Evolutionary conservation across 805 yeast species (phyloP), one percentile per base, ranked within the genome.

Genomic region (Metschnikowia amazonensis): DNA sequence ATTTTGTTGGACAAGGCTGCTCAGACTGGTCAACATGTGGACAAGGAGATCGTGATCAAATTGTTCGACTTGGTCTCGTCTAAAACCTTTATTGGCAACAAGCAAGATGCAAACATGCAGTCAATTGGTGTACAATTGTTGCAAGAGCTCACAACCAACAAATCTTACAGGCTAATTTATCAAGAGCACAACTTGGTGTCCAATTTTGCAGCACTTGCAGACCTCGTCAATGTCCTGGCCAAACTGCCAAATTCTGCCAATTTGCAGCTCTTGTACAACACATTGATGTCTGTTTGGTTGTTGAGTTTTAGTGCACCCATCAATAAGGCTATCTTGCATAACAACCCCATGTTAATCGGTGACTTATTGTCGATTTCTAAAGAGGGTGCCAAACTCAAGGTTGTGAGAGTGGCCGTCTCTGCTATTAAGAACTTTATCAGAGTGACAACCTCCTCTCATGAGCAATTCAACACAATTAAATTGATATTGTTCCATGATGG

Each of bases 341-440:
- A 67, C 53, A 87, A 69, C 67, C 79, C 72, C n/a, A 78, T 69
- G 50, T 66, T 77, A 60, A 76, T 77, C 45, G 82, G 70, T 39
- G 72, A 60, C 64, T 74, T 76, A 67, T 73, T 78, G 50, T 65
- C 66, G 32, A 73, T 87, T 39, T 80, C 89, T 24, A 86, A 85
- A 60, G 80, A 81, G 47, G 87, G 97, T 1, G 86, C 92, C 54
- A 94, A 94, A 71, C 95, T 90, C 67, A 94, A 94, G 70, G 81
- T 94, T 45, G 86, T 89, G 27, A 77, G 99, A 61, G 72, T 94
- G 36, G 76, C 94, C n/a, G 74, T 89, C 23, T 82, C 95, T 1
- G 80, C 85, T 33, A 70, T 90, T 52, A 68, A 80, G 57, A 86
- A 86, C 59, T 71, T 85, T 41, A 69, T 83, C 42, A 60, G 56